These are phyloP conservation scores for Pholiota conissans DNA, from an alignment of 768 basidiomycete genomes.

Conservation along the genomic window DNA sequence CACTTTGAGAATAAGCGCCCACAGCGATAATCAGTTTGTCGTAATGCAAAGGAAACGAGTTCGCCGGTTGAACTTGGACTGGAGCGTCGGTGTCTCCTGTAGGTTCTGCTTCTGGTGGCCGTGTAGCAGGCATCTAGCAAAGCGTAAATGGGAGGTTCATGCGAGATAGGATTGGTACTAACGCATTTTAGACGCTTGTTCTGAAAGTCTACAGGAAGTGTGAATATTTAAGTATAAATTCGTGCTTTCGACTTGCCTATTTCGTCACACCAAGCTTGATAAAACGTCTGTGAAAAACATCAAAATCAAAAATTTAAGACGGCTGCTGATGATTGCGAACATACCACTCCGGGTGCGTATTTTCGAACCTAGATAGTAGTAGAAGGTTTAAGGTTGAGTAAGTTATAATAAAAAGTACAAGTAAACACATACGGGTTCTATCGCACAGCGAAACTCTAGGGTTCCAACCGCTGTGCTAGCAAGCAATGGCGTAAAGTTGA, in stretches of 20 bases:
- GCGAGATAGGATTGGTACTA: neutral
- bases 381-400: neutral
- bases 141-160: neutral
- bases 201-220: slow-evolving; percentile 49
- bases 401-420: neutral
- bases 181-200: slow-evolving; percentile 62
- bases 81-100: slow-evolving; percentile 17
- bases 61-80: neutral
- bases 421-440: slow-evolving; percentile 65
- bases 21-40: slow-evolving; percentile 86
- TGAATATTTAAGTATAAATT: neutral
- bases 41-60: slow-evolving; percentile 59
- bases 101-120: slow-evolving; percentile 35
- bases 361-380: slow-evolving; percentile 60
- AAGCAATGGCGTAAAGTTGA: slow-evolving; percentile 68
- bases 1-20: slow-evolving; percentile 85
- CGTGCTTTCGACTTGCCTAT: slow-evolving; percentile 45
- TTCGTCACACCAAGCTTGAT: slow-evolving; percentile 76
- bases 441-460: slow-evolving; percentile 75
- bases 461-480: slow-evolving; percentile 80
- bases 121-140: slow-evolving; percentile 62
- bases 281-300: slow-evolving; percentile 52
- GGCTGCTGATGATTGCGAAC: slow-evolving; percentile 13
- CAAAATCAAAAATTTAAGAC: neutral
- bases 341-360: slow-evolving; percentile 56